phyloP scores from a whole-genome alignment of 2,329 filamentous ascomycete species.

The Exserohilum rostratum region DNA sequence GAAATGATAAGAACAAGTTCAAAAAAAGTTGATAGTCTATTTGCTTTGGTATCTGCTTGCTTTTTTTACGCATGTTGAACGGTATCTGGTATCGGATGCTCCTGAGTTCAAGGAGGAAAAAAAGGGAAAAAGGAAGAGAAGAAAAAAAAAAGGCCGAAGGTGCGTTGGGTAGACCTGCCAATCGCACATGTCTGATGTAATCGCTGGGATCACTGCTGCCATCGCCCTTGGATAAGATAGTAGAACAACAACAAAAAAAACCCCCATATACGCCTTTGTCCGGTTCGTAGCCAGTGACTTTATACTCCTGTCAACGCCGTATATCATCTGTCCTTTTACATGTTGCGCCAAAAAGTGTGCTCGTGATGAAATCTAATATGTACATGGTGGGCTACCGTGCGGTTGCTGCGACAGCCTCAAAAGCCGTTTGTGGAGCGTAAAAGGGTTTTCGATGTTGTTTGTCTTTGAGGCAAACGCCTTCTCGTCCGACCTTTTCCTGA shows the following conservation, averaged over 20 bases:
- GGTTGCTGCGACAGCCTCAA: slow-evolving; percentile 6
- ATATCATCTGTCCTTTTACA: not conserved
- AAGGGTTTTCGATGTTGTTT: slow-evolving; percentile 14
- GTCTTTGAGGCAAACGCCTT: slow-evolving; percentile 49
- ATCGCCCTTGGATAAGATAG: not conserved
- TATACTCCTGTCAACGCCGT: not conserved
- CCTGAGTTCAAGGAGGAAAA: too few relatives aligned
- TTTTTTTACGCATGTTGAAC: too few relatives aligned
- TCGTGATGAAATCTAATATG: slow-evolving; percentile 12
- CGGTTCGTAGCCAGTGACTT: not conserved
- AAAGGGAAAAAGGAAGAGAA: not conserved
- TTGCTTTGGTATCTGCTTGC: not conserved
- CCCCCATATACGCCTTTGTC: not conserved
- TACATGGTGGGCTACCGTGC: slow-evolving; percentile 5
- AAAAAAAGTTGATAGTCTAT: too few relatives aligned
- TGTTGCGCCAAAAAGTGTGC: slow-evolving; percentile 1
- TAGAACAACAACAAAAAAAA: slow-evolving; percentile 1
- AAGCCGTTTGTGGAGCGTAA: slow-evolving; percentile 15
- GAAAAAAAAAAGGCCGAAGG: not conserved
- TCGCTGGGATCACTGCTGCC: too few relatives aligned
- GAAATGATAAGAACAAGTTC: too few relatives aligned
- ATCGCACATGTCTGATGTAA: not conserved
- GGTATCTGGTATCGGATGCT: too few relatives aligned
- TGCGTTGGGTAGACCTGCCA: not conserved
- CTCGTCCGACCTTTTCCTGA: slow-evolving; percentile 45